Conservation (phyloP, 2,329 filamentous ascomycete species). For the Aaosphaeria pasadenensis region DNA sequence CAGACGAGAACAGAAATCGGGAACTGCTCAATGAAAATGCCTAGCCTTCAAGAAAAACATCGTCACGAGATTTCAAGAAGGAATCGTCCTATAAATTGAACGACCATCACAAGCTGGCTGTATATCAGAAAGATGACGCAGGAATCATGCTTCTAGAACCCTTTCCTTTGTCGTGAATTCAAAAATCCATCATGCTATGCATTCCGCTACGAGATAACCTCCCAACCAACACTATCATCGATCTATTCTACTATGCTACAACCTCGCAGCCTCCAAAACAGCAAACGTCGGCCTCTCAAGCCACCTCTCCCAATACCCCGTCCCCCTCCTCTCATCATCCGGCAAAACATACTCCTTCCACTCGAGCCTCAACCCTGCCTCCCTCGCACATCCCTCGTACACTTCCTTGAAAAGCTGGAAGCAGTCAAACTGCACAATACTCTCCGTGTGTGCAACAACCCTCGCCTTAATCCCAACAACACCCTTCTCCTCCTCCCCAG, state of each 20-base stretch:
- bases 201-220: no score
- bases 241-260: background rate
- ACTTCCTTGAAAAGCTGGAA: conserved; percentile 23
- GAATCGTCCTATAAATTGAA: no score
- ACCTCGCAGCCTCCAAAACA: conserved; percentile 15
- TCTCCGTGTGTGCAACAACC: conserved; percentile 13
- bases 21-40: no score
- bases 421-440: conserved; percentile 19
- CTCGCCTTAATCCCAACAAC: conserved; percentile 20
- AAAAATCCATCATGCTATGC: no score
- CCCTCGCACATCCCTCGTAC: conserved; percentile 22
- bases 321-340: conserved; percentile 21
- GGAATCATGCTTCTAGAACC: no score
- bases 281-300: conserved; percentile 20
- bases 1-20: no score
- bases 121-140: no score
- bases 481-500: conserved; percentile 7
- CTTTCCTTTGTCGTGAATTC: no score
- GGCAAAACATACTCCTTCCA: conserved; percentile 21
- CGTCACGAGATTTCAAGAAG: no score
- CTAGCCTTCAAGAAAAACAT: no score
- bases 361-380: conserved; percentile 16
- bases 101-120: no score
- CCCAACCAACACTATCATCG: no score
- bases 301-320: conserved; percentile 19